These are phyloP conservation scores for Alternaria triticimaculans DNA, from an alignment of 2,329 filamentous ascomycete genomes.

Conservation along the genomic window DNA sequence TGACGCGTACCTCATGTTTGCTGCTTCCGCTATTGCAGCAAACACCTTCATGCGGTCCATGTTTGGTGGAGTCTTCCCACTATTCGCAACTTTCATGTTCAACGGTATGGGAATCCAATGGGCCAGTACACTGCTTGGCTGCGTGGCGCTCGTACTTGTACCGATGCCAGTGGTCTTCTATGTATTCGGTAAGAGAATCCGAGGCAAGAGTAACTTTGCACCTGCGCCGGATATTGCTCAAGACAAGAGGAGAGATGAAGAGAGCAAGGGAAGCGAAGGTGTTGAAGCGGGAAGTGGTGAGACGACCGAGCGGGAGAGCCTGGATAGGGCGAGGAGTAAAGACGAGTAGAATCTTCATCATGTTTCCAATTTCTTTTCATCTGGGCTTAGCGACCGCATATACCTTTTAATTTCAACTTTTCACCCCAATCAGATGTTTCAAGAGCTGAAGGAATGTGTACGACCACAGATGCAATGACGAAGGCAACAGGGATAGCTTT, in stretches of 20 bases:
- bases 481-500: not conserved
- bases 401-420: not conserved
- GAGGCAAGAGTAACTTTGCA: conserved; percentile 52
- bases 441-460: not conserved
- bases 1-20: conserved; percentile 64
- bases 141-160: conserved; percentile 50
- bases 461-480: not conserved
- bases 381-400: not conserved
- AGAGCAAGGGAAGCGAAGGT: conserved; percentile 25
- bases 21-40: conserved; percentile 61
- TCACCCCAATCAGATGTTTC: not conserved
- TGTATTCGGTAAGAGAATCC: conserved; percentile 52
- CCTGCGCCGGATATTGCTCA: conserved; percentile 50
- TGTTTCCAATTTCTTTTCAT: not conserved
- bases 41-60: conserved; percentile 62
- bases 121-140: conserved; percentile 55
- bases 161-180: conserved; percentile 56
- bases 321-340: conserved; percentile 19
- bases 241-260: conserved; percentile 45
- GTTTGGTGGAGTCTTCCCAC: conserved; percentile 59
- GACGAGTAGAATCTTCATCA: conserved; percentile 9
- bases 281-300: conserved; percentile 15
- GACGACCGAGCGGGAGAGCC: conserved; percentile 8
- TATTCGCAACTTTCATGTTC: conserved; percentile 65
- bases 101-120: conserved; percentile 59